Evolutionary conservation across 2,329 filamentous ascomycete species (phyloP), one percentile per base, ranked within the genome.

Genomic region (Venturia carpophila): DNA sequence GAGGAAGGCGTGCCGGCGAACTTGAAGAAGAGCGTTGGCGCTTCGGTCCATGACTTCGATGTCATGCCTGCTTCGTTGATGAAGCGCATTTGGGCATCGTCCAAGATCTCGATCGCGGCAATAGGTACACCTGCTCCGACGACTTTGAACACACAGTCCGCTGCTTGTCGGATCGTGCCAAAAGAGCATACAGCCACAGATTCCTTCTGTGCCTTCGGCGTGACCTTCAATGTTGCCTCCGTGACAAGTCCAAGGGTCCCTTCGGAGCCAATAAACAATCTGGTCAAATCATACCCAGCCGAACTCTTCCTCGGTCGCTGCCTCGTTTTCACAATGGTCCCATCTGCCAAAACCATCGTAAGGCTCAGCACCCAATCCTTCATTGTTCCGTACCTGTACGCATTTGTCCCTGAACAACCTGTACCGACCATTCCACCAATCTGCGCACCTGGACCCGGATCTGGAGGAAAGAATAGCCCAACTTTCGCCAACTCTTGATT

Each of bases 371-470:
- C 92, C 92, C 92, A 96, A 73, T 96, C 92, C 68, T 90, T 87
- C 91, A 96, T 96, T 1, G 92, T 96, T 68, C 92, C 92, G 75
- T 96, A 96, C 66, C 92, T 84, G 78, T 95, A 96, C 19, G 92
- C 88, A 74, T 96, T 96, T 17, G 92, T 96, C 66, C 92, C 92
- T 19, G 75, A 86, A 75, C 87, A 90, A 64, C 87, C 87, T 0
- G 89, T 92, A 27, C 88, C 89, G 42, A 92, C 85, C 89, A 92
- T 92, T 65, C 92, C 92, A 66, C 92, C 92, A 70, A 97, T 96
- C 87, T 91, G 91, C 67, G 92, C 92, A 21, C 92, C 91, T 63
- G 92, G 92, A 64, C 92, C 92, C 21, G 92, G 92, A 75, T 96
- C 92, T 0, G 91, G 92, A 27, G 92, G 92, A 78, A 96, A 96